phyloP scores from a whole-genome alignment of 495 filamentous ascomycete species.

The Xylaria acuta region DNA sequence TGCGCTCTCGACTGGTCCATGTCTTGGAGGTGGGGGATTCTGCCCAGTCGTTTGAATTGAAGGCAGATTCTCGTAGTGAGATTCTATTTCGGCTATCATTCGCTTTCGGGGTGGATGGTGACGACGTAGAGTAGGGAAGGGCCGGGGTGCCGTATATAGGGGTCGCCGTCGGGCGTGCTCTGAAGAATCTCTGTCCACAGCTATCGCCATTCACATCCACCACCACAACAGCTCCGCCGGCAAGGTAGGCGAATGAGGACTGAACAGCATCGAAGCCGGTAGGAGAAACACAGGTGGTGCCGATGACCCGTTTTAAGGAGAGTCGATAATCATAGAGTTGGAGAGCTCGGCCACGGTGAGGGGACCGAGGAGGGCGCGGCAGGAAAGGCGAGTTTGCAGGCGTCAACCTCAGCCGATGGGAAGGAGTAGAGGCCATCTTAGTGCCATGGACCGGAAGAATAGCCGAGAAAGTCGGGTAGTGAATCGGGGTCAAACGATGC shows the following conservation, averaged over 20 bases:
- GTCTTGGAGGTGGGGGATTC: conserved; percentile 72
- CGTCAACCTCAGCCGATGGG: conserved; percentile 73
- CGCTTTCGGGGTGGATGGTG: conserved; percentile 68
- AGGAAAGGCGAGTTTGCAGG: conserved; percentile 79
- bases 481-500: conserved; percentile 31
- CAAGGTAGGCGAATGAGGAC: conserved; percentile 84
- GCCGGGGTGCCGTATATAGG: conserved; percentile 62
- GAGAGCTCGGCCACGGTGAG: conserved; percentile 57
- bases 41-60: conserved; percentile 54
- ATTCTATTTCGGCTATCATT: conserved; percentile 68
- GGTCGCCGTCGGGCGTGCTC: conserved; percentile 79
- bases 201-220: conserved; percentile 77
- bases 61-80: conserved; percentile 63
- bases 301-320: conserved; percentile 81
- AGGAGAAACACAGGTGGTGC: conserved; percentile 82
- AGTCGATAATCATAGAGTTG: conserved; percentile 59
- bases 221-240: conserved; percentile 93
- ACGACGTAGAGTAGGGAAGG: conserved; percentile 50
- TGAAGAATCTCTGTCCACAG: conserved; percentile 84
- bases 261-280: conserved; percentile 85
- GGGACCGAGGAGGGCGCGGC: conserved; percentile 66
- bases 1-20: conserved; percentile 85
- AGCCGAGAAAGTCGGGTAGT: conserved; percentile 10
- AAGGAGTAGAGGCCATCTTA: conserved; percentile 64
- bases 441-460: conserved; percentile 54